Evolutionary conservation across 371 early-diverging fungal species (phyloP), one percentile per base, ranked within the genome.

Genomic region (Mucor circinelloides): DNA sequence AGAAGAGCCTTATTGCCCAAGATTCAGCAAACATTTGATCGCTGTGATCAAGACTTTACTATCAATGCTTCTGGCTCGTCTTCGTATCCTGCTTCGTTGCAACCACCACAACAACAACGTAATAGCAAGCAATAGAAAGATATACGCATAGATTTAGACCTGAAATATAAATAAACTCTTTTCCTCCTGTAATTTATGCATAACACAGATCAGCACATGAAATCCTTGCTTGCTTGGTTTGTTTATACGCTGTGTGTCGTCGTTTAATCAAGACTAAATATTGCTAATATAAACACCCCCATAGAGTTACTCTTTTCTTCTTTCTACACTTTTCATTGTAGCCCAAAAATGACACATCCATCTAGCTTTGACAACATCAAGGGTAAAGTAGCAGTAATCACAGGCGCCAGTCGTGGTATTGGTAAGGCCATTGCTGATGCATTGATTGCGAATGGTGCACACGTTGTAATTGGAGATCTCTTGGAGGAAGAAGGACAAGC

Each of bases 381-480:
- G 3, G 65, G 38, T 13, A 69, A 69, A 28, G 69, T 92, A 40
- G 90, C 82, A 21, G 92, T 95, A 19, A 85, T 95, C 34, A 94
- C 96, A 3, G 96, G 96, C 12, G 93, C 91, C 6, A 93, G 94
- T 0, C 83, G 87, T 38, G 96, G 96, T 30, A 82, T 92, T 50
- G 90, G 89, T 4, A 79, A 77, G 38, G 87, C 89, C 6, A 77
- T 83, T 13, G 76, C 81, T 2, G 61, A 59, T 57, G 83, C 81
- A 25, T 64, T 92, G 21, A 60, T 83, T 50, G 56, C 74, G 10
- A 73, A 76, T 17, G 77, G 80, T 27, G 87, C 82, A 17, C 81
- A 82, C 38, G 89, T 94, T n/a, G 80, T 92, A 6, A 93, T 91
- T 15, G 82, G 90, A 8, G 91, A 91, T 63, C 68, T 92, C 28